A percentile compares a stretch with the other conserved stretches of the same genome.
Conservation (phyloP, 2,329 filamentous ascomycete genomes). For the Chaetoscypha palmicola region DNA sequence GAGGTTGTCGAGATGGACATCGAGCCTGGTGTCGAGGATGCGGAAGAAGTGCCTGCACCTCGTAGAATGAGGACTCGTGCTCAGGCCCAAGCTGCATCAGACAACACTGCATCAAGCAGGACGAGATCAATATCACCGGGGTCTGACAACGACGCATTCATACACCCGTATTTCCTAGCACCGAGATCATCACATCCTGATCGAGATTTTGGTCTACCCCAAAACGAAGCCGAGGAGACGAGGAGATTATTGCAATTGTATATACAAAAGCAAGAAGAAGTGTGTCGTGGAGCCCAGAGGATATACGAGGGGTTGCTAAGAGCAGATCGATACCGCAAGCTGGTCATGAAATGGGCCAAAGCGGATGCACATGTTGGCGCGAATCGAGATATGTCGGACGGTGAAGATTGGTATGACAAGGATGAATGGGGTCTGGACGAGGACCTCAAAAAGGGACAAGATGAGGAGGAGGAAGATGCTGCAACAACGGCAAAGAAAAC, state of each 20-base stretch:
- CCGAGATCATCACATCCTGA: constrained; percentile 57
- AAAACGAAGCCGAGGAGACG: constrained; percentile 70
- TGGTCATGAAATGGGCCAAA: constrained; percentile 69
- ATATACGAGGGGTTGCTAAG: constrained; percentile 65
- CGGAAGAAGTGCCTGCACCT: constrained; percentile 36
- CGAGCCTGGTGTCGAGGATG: constrained; percentile 29
- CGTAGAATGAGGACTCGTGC: constrained; percentile 50
- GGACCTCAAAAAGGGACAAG: constrained; percentile 72
- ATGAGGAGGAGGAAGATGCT: constrained; percentile 72
- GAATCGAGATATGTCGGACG: constrained; percentile 70
- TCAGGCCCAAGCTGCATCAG: constrained; percentile 40
- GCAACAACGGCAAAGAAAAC: constrained; percentile 43
- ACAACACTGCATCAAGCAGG: constrained; percentile 30
- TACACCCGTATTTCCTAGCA: constrained; percentile 69
- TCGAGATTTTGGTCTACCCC: constrained; percentile 64
- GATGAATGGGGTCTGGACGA: constrained; percentile 71
- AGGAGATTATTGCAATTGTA: constrained; percentile 67
- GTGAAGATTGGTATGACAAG: constrained; percentile 83
- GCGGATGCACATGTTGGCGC: constrained; percentile 64
- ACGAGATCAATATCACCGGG: constrained; percentile 36
- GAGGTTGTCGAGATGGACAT: constrained; percentile 11
- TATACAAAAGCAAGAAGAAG: constrained; percentile 80
- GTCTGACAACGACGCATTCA: constrained; percentile 43
- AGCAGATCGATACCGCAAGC: constrained; percentile 63
- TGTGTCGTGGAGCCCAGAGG: constrained; percentile 61